phyloP scores from a whole-genome alignment of 441 rosid genomes.

The Euphorbia celastroides region DNA sequence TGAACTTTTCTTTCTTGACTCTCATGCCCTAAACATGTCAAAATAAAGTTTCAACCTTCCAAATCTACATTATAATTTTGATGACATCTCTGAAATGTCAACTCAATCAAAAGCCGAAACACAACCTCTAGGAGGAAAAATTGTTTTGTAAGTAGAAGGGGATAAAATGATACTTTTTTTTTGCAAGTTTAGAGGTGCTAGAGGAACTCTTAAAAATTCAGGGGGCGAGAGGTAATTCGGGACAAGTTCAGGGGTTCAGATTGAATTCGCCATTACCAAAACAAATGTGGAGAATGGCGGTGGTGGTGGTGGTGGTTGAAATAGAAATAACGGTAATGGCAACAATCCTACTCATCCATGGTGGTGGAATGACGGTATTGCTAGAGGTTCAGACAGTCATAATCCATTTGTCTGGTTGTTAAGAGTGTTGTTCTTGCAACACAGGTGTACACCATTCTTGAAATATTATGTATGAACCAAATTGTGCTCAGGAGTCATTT shows the following conservation, averaged over 20 bases:
- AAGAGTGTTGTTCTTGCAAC: conserved; percentile 86
- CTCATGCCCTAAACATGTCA: conserved; percentile 12
- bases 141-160: too few relatives aligned
- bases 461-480: not conserved
- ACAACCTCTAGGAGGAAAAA: too few relatives aligned
- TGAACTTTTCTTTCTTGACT: conserved; percentile 18
- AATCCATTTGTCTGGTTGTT: conserved; percentile 27
- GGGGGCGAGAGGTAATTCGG: too few relatives aligned
- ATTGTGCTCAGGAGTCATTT: not conserved
- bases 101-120: too few relatives aligned
- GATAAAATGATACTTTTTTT: too few relatives aligned
- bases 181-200: too few relatives aligned
- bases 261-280: too few relatives aligned
- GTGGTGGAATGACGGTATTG: conserved; percentile 39
- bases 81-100: too few relatives aligned
- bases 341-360: conserved; percentile 31
- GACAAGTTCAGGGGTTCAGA: too few relatives aligned
- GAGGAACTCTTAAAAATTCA: too few relatives aligned
- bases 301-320: conserved; percentile 20
- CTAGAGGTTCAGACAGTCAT: conserved; percentile 18
- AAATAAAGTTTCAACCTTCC: too few relatives aligned
- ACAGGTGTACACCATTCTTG: conserved; percentile 41
- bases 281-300: conserved; percentile 9
- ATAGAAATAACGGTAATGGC: conserved; percentile 28
- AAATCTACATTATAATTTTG: too few relatives aligned